phyloP scores from a whole-genome alignment of 345 rosid species.

The Eucalyptus pauciflora region DNA sequence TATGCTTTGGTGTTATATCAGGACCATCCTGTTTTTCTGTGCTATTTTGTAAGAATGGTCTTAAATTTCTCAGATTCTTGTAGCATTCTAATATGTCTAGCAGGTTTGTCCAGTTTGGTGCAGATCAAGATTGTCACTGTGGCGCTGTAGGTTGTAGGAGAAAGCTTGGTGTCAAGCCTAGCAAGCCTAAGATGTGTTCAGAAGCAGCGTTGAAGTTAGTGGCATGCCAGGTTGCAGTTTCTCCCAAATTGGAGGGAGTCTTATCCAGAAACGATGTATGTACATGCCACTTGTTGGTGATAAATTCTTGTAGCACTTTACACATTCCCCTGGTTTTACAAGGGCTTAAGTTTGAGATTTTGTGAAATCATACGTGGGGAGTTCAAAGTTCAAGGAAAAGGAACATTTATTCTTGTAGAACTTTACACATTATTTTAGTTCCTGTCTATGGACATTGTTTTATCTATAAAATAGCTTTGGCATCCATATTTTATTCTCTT shows the following conservation, averaged over 20 bases:
- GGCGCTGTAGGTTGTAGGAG: slow-evolving; percentile 66
- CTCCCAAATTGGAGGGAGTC: slow-evolving; percentile 44
- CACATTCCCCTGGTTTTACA: not conserved
- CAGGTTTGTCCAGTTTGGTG: slow-evolving; percentile 99
- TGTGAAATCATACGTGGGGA: not conserved
- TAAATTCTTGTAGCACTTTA: not conserved
- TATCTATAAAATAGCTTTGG: not conserved
- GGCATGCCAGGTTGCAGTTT: slow-evolving; percentile 51
- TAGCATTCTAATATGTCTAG: slow-evolving; percentile 39
- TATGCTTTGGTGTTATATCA: not conserved
- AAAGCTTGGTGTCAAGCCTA: slow-evolving; percentile 71
- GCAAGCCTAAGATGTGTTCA: slow-evolving; percentile 48
- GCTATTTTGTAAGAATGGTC: not conserved
- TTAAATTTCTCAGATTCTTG: not conserved
- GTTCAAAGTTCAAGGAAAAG: not conserved
- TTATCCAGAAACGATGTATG: slow-evolving; percentile 31
- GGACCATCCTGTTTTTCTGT: not conserved
- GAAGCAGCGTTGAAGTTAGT: slow-evolving; percentile 54
- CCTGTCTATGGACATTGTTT: not conserved
- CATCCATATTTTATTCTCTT: not conserved
- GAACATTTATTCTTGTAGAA: not conserved
- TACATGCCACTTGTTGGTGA: not conserved
- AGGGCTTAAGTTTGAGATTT: not conserved
- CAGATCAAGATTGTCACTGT: slow-evolving; percentile 92
- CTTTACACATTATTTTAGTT: not conserved